Conservation (phyloP, 2,329 filamentous ascomycete species). For the Tolypocladium amazonense region DNA sequence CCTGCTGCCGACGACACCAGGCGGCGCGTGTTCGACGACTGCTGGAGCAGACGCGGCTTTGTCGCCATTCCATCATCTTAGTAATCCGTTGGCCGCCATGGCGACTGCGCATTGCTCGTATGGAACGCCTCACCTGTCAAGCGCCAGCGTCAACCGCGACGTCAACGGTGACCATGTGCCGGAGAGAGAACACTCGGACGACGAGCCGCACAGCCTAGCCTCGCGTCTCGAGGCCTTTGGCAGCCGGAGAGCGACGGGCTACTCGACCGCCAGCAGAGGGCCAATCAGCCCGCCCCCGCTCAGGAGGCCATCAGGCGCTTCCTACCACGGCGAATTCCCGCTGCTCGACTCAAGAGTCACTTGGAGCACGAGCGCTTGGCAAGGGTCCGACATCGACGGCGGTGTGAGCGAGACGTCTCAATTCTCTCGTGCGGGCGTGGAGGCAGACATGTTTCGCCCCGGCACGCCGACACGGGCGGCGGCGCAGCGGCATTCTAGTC, state of each 20-base stretch:
- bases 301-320: slow-evolving; percentile 7
- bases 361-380: too few relatives aligned
- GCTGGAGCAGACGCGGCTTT: neutral
- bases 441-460: slow-evolving; percentile 3
- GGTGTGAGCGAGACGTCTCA: neutral
- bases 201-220: neutral
- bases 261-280: slow-evolving; percentile 2
- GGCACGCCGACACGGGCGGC: slow-evolving; percentile 9
- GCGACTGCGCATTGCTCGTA: neutral
- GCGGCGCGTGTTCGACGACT: neutral
- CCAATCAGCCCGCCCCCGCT: slow-evolving; percentile 19
- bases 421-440: neutral
- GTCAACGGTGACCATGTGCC: neutral
- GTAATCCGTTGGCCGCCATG: neutral
- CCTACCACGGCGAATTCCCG: neutral
- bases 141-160: neutral
- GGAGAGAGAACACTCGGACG: neutral
- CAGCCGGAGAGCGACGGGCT: slow-evolving; percentile 1
- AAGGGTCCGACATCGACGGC: neutral
- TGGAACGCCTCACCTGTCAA: neutral
- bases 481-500: slow-evolving; percentile 1
- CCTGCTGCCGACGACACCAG: neutral
- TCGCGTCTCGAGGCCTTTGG: slow-evolving; percentile 3
- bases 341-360: slow-evolving; percentile 1
- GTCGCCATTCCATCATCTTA: neutral